Evolutionary conservation across 805 yeast species (phyloP), one percentile per base, ranked within the genome.

Genomic region (Yarrowia hollandica): DNA sequence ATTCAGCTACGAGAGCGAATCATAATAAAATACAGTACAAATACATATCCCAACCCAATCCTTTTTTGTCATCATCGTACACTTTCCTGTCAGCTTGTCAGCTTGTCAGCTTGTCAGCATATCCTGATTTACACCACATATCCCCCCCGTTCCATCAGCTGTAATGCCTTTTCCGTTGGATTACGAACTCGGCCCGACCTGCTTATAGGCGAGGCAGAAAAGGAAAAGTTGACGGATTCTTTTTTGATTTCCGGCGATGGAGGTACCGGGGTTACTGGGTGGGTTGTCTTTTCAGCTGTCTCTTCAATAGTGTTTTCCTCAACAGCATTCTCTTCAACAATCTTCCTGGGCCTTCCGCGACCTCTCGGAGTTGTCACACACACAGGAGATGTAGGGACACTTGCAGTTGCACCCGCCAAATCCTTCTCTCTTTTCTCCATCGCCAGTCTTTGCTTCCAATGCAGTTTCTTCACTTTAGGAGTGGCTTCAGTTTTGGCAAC

Each of bases 91-190:
- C n/a, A n/a, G n/a, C n/a, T n/a, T n/a, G n/a, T n/a, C n/a, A n/a
- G n/a, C n/a, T n/a, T n/a, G n/a, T n/a, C n/a, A n/a, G n/a, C n/a
- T n/a, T n/a, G n/a, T n/a, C n/a, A n/a, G n/a, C n/a, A n/a, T n/a
- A n/a, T n/a, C 28, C 44, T n/a, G 23, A 31, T 18, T 39, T 14
- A 41, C 11, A 26, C 22, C 22, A 26, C 23, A 26, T 41, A 41
- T 7, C 16, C 22, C 10, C 31, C 31, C 34, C 18, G 25, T n/a
- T 34, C 58, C 42, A 30, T 44, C 54, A 44, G 12, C 37, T 44
- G 37, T 31, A 30, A 21, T 19, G 54, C 54, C 15, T 44, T 44
- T 31, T 44, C 54, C n/a, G 54, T 44, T 6, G 54, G 54, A 26
- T 28, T 44, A 3, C 54, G 54, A 16, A 44, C 28, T 26, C 54